A percentile compares a stretch with the other conserved stretches of the same genome.
These are phyloP conservation scores for Zygnema cylindricum DNA, from an alignment of 139 green algal genomes.

Conservation along the genomic window DNA sequence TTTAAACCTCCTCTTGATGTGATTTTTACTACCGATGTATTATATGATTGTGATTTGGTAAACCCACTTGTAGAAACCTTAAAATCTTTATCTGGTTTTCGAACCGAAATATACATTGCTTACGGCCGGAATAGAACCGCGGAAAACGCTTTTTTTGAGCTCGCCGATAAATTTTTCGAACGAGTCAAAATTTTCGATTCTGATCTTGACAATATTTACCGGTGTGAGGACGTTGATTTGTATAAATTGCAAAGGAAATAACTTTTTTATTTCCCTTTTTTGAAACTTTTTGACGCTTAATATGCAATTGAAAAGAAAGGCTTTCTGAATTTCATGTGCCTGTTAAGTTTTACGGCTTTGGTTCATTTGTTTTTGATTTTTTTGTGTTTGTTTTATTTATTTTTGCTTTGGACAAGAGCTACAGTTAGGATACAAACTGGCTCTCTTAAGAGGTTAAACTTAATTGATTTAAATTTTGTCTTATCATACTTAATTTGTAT, in stretches of 20 bases:
- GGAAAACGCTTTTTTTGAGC: conserved; percentile 18
- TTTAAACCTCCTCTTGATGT: conserved; percentile 39
- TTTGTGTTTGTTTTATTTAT: too few species aligned
- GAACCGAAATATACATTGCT: conserved; percentile 29
- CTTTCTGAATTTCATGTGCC: too few species aligned
- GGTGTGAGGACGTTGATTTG: conserved; percentile 30
- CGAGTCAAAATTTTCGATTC: neutral
- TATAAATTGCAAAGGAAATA: neutral
- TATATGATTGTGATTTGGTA: conserved; percentile 25
- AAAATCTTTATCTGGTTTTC: neutral
- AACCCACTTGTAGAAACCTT: neutral
- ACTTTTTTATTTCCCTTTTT: neutral
- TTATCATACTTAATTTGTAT: too few species aligned
- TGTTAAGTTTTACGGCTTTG: too few species aligned
- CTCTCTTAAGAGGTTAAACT: too few species aligned
- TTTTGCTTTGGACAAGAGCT: too few species aligned
- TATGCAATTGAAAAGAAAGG: too few species aligned
- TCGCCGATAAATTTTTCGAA: neutral
- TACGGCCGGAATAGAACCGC: conserved; percentile 44
- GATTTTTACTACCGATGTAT: conserved; percentile 40
- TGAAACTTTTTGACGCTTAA: too few species aligned
- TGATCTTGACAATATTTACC: conserved; percentile 30
- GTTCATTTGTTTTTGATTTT: too few species aligned
- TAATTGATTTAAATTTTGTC: too few species aligned
- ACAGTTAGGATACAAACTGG: too few species aligned